These are phyloP conservation scores for Friedmanniomyces simplex DNA, from an alignment of 495 filamentous ascomycete genomes.

Conservation along the genomic window DNA sequence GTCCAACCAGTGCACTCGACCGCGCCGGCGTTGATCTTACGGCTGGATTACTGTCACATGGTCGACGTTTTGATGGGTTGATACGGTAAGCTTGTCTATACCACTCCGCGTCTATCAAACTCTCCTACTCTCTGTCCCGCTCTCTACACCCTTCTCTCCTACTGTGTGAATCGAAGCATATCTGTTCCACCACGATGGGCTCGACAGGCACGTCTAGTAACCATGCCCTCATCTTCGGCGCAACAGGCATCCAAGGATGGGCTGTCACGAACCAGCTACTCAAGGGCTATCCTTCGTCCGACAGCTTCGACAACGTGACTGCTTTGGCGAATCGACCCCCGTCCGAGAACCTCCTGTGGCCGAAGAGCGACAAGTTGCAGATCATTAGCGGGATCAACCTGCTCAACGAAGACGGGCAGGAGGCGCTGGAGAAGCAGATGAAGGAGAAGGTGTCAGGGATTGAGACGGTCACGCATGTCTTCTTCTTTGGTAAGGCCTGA, in stretches of 20 bases:
- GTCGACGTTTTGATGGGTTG: background rate
- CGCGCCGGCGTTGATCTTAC: background rate
- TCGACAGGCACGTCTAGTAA: conserved; percentile 11
- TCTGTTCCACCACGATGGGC: background rate
- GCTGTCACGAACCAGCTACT: conserved; percentile 38
- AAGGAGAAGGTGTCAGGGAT: conserved; percentile 31
- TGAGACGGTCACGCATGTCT: conserved; percentile 37
- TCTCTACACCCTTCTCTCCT: background rate
- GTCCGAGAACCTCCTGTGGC: conserved; percentile 34
- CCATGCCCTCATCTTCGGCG: conserved; percentile 28
- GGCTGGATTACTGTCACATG: background rate
- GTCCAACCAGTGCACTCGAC: too few relatives aligned
- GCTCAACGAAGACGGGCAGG: conserved; percentile 28
- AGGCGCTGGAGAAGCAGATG: conserved; percentile 31
- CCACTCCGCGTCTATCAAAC: background rate
- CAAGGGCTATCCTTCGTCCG: conserved; percentile 33
- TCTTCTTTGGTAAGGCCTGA: conserved; percentile 27
- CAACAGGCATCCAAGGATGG: conserved; percentile 39
- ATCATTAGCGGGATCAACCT: conserved; percentile 37
- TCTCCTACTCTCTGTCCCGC: background rate
- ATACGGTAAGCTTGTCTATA: background rate
- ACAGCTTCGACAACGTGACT: conserved; percentile 35
- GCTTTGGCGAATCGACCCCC: conserved; percentile 38
- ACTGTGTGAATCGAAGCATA: background rate
- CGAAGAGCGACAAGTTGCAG: conserved; percentile 33